These are phyloP conservation scores for Phytophthora gonapodyides DNA, from an alignment of 352 stramenopile species.

Conservation along the genomic window DNA sequence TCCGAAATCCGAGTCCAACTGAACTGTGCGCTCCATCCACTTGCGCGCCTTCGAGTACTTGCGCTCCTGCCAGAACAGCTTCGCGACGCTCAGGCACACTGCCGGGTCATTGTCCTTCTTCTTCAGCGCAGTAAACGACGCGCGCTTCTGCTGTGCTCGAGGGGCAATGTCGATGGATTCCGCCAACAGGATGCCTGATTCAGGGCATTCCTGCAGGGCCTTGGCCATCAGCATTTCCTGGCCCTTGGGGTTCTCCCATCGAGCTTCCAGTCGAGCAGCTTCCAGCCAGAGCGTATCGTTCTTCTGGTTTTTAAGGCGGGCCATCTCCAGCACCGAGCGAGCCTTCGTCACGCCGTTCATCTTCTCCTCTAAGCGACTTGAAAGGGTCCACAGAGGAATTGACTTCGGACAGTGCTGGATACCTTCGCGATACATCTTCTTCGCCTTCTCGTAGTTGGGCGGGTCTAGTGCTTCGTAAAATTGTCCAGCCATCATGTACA, in stretches of 20 bases:
- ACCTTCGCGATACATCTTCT: conserved; percentile 93
- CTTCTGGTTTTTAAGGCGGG: conserved; percentile 95
- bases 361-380: conserved; percentile 94
- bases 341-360: conserved; percentile 94
- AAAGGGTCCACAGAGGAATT: conserved; percentile 94
- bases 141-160: conserved; percentile 95
- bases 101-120: conserved; percentile 97
- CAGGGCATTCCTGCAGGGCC: conserved; percentile 97
- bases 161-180: conserved; percentile 96
- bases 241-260: conserved; percentile 92
- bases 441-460: conserved; percentile 71
- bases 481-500: conserved; percentile 99
- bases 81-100: conserved; percentile 97
- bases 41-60: conserved; percentile 97
- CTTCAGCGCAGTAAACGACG: conserved; percentile 96
- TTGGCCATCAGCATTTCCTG: conserved; percentile 97
- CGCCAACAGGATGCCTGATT: conserved; percentile 94
- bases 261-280: conserved; percentile 93
- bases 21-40: conserved; percentile 97
- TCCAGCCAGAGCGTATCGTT: conserved; percentile 96
- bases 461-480: conserved; percentile 75
- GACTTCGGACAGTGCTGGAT: conserved; percentile 93
- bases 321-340: conserved; percentile 96
- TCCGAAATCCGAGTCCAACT: conserved; percentile 95
- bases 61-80: conserved; percentile 96